These are phyloP conservation scores for Gossypium bickii DNA, from an alignment of 345 rosid genomes.

Conservation along the genomic window DNA sequence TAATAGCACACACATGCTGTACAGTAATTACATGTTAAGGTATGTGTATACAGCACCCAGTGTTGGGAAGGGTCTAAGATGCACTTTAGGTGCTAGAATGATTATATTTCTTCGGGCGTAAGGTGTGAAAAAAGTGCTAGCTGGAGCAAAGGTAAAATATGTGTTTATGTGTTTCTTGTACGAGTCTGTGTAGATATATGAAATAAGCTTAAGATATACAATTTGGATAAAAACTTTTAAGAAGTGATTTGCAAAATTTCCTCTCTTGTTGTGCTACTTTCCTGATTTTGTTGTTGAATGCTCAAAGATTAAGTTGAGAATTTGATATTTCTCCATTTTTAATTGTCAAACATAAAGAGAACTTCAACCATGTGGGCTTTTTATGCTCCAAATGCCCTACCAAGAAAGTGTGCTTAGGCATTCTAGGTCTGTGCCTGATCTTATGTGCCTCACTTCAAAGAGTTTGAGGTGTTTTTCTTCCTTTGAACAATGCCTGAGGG, in stretches of 20 bases:
- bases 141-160: neutral
- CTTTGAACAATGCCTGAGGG: neutral
- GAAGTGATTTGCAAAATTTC: no score
- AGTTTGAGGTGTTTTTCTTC: neutral
- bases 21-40: neutral
- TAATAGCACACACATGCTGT: neutral
- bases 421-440: neutral
- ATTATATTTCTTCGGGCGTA: neutral
- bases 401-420: neutral
- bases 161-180: neutral
- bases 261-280: no score
- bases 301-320: neutral
- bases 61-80: neutral
- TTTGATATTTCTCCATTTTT: neutral
- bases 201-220: neutral
- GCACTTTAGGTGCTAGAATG: neutral
- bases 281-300: no score
- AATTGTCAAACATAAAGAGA: neutral
- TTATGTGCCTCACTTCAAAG: neutral
- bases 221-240: no score
- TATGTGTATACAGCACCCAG: neutral
- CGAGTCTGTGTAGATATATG: neutral
- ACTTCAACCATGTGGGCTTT: neutral
- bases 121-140: neutral
- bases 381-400: neutral